Evolutionary conservation across 2,329 filamentous ascomycete genomes (phyloP).

Genomic region (Botryotinia calthae): DNA sequence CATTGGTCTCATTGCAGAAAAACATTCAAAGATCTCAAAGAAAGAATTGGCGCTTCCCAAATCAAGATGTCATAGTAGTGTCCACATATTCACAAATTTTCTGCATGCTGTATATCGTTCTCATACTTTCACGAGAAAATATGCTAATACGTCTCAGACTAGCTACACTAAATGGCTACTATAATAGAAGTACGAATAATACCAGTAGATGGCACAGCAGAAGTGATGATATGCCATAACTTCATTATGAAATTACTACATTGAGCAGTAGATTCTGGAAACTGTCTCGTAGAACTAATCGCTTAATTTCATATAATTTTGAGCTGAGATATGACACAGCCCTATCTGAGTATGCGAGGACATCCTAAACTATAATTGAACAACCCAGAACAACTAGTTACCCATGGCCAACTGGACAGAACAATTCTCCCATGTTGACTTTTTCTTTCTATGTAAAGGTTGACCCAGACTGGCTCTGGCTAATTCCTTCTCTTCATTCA

Average conservation of each 20-base stretch:
- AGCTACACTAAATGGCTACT: not conserved
- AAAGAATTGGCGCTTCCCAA: not conserved
- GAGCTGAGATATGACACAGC: rapidly evolving
- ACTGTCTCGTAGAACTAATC: too few relatives aligned
- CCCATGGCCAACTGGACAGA: not conserved
- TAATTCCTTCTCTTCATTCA: not conserved
- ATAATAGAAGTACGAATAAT: not conserved
- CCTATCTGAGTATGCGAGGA: not conserved
- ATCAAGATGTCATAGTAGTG: not conserved
- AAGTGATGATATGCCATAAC: not conserved
- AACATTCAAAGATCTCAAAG: too few relatives aligned
- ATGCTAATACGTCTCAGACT: not conserved
- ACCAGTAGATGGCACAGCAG: not conserved
- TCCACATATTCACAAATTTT: not conserved
- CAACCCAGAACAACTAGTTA: rapidly evolving
- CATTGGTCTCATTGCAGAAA: too few relatives aligned
- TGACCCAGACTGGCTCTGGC: not conserved
- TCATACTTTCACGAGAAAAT: not conserved
- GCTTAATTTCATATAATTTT: too few relatives aligned
- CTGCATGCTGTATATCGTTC: too few relatives aligned
- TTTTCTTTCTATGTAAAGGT: not conserved
- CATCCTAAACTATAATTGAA: not conserved
- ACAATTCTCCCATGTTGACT: not conserved
- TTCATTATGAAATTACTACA: not conserved
- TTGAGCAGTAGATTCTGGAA: not conserved